Evolutionary conservation across 192 early-diverging fungal species (phyloP).

Genomic region (Entrophospora sp.): DNA sequence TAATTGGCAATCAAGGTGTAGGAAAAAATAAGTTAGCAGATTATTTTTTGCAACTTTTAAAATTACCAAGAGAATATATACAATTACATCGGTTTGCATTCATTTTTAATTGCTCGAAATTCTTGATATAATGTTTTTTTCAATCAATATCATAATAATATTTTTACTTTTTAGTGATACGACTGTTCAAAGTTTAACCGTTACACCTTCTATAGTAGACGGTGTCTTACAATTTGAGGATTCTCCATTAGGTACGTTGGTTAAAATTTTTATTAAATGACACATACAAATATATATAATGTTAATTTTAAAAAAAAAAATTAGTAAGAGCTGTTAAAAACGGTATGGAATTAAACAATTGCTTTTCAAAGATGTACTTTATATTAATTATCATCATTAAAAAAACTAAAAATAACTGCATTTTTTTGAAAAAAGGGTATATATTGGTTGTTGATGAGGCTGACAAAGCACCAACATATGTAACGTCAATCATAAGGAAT

Average conservation of each 20-base stretch:
- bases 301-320: no score
- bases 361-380: background rate
- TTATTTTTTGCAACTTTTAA: constrained; percentile 64
- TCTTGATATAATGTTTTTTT: no score
- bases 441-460: constrained; percentile 76
- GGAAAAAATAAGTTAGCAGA: constrained; percentile 57
- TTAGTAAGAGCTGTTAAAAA: constrained; percentile 37
- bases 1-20: constrained; percentile 78
- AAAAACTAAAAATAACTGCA: no score
- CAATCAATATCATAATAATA: no score
- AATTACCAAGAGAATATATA: constrained; percentile 66
- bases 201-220: constrained; percentile 61
- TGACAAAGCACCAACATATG: constrained; percentile 73
- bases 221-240: constrained; percentile 65
- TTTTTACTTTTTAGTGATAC: no score
- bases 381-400: no score
- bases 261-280: no score
- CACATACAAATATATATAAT: no score
- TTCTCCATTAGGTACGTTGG: constrained; percentile 57
- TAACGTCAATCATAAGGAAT: constrained; percentile 65
- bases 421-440: constrained; percentile 32
- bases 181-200: constrained; percentile 68
- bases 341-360: constrained; percentile 19
- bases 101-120: background rate
- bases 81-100: constrained; percentile 48